A percentile compares a stretch with the other conserved stretches of the same genome.
Evolutionary conservation across 1,284 basidiomycete genomes (phyloP).

Genomic region (Irpex sp.): DNA sequence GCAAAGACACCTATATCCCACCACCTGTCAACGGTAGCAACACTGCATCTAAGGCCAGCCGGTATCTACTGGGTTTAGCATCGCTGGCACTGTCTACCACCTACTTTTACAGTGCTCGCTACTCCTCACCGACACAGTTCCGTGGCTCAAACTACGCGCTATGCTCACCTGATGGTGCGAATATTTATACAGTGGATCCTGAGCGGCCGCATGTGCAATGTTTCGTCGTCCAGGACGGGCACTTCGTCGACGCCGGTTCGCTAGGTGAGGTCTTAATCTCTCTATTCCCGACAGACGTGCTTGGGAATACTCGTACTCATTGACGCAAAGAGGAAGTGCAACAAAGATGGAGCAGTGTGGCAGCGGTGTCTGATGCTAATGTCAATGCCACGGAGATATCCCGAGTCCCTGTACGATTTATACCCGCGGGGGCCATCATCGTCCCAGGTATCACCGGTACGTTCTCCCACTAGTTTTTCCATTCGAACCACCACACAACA

Average conservation of each 20-base stretch:
- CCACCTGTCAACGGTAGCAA: background rate
- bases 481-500: background rate
- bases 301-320: background rate
- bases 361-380: background rate
- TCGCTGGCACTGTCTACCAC: constrained; percentile 15
- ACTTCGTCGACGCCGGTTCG: constrained; percentile 52
- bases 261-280: constrained; percentile 40
- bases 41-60: background rate
- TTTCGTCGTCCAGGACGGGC: constrained; percentile 47
- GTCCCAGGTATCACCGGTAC: constrained; percentile 68
- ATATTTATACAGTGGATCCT: constrained; percentile 61
- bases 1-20: constrained; percentile 5
- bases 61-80: constrained; percentile 12
- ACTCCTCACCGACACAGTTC: constrained; percentile 1
- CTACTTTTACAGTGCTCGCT: constrained; percentile 6
- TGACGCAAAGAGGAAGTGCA: constrained; percentile 39
- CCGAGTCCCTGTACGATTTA: constrained; percentile 39
- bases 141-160: constrained; percentile 45
- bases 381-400: background rate
- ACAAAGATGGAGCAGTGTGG: constrained; percentile 33
- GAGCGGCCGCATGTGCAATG: constrained; percentile 50
- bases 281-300: background rate
- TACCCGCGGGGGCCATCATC: constrained; percentile 51
- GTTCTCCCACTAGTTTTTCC: constrained; percentile 5
- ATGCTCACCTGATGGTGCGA: constrained; percentile 48